Conservation (phyloP, 2,329 filamentous ascomycete genomes). For the Hortaea werneckii region DNA sequence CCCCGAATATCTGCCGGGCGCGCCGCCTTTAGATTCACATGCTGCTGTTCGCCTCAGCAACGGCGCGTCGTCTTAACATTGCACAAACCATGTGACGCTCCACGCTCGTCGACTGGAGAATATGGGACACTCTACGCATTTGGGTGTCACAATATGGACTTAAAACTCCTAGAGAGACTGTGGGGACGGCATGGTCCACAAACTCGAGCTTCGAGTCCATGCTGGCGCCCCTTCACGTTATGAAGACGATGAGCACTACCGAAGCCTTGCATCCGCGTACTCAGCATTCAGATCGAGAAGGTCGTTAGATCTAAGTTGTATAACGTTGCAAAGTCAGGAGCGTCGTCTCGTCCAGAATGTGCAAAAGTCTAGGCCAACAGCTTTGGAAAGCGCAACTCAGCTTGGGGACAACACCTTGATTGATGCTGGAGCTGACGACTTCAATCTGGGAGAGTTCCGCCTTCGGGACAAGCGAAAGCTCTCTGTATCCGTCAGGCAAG, state of each 20-base stretch:
- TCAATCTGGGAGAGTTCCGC: neutral
- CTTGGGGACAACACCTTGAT: neutral
- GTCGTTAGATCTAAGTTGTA: neutral
- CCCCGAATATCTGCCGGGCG: neutral
- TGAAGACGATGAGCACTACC: slow-evolving; percentile 32
- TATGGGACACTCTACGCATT: too few species aligned
- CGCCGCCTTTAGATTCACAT: neutral
- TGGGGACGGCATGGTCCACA: slow-evolving; percentile 7
- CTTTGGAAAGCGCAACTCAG: neutral
- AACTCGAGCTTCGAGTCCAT: slow-evolving; percentile 36
- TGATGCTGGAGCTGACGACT: neutral
- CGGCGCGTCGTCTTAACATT: too few species aligned
- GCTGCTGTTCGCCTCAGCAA: neutral
- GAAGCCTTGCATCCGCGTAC: slow-evolving; percentile 32
- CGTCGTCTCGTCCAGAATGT: neutral
- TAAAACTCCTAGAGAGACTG: too few species aligned
- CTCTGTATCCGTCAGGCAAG: neutral
- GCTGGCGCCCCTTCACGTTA: slow-evolving; percentile 34
- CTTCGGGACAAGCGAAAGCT: neutral
- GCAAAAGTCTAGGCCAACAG: neutral
- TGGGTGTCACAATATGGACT: too few species aligned
- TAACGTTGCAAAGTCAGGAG: too few species aligned
- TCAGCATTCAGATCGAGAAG: slow-evolving; percentile 18
- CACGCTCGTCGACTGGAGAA: too few species aligned
- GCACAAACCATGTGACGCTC: too few species aligned